Evolutionary conservation across 352 stramenopile genomes (phyloP), one percentile per base, ranked within the genome.

Genomic region (Phytophthora ramorum): DNA sequence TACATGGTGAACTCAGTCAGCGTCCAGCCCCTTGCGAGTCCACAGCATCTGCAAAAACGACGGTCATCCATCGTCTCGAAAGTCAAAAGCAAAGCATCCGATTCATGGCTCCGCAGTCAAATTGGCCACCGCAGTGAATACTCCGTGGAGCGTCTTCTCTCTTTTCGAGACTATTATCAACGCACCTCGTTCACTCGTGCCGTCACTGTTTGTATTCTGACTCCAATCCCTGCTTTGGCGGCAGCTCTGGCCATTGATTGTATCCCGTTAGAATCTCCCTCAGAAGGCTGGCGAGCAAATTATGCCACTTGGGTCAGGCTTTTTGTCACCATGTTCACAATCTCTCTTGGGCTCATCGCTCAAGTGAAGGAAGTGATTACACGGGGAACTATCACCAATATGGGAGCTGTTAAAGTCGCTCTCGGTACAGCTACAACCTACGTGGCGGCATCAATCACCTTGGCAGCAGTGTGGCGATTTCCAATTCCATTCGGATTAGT

Each of bases 401-500:
- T 12, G 7, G 10, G 40, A 46, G 16, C 43, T 32, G 40, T 48
- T 14, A 26, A 44, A 22, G 16, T 44, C 6, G 37, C 37, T 12
- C 14, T 58, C 3, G 32, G 28, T 6, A 48, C 68, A 6, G 37
- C 34, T 6, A 22, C 32, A 3, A 9, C 12, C 3, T 56, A 68
- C 28, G 32, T 66, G 1, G 24, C 13, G 9, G 24, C 43, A 2
- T 44, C 59, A 6, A 66, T 67, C 3, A 2, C 44, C 0, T 8
- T 71, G 1, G 65, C 49, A 17, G 24, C 9, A 3, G 1, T 47
- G 3, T 69, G 40, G 56, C 38, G 19, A 12, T 75, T 72, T 20
- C 68, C 45, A 1, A 47, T 74, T 2, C 63, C 66, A 3, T 76
- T 74, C 26, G 56, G 45, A 1, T 46, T 45, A 7, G 37, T 70